Evolutionary conservation across 345 rosid species (phyloP), one percentile per base, ranked within the genome.

Genomic region (Ricinus communis): DNA sequence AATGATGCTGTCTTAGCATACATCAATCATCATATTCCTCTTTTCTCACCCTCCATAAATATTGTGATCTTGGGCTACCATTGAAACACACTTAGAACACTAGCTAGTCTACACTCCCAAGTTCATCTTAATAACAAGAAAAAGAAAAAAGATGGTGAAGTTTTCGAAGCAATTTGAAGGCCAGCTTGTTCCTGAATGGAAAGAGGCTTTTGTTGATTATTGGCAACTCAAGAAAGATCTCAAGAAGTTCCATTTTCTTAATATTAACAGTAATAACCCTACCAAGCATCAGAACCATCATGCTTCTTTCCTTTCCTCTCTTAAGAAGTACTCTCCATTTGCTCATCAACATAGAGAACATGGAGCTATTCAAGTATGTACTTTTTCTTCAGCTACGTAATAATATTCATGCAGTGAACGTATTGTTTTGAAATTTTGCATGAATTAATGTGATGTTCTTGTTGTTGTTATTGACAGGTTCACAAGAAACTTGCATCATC

Each of bases 141-240:
- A 43, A 28, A 33, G 33, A 38, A 64, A 74, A 11, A 21, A 51
- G 16, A 92, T 95, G 97, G 94, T 95, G 77, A 95, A 93, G 71
- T 95, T 95, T 71, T 85, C 96, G 4, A 88, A 87, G 81, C 94
- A 95, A 69, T 91, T 93, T 43, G 91, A 95, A 62, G 97, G 89
- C 16, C 99, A 95, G 81, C 93, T 95, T 33, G 90, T 95, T 65
- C 98, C 99, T 8, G 99, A 95, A 66, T 95, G 99, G 99, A 95
- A 89, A 85, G 97, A 93, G 1, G 99, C 99, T 43, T 95, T 95
- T 56, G 97, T 95, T 55, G 96, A 93, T 86, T 95, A 93, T 69
- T 84, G 93, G 84, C 78, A 89, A 76, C 97, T 95, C 82, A 95
- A 93, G 86, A 86, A 89, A 62, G 90, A 88, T 77, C 82, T 95